phyloP scores from a whole-genome alignment of 768 basidiomycete species.

The Lentinula boryana region DNA sequence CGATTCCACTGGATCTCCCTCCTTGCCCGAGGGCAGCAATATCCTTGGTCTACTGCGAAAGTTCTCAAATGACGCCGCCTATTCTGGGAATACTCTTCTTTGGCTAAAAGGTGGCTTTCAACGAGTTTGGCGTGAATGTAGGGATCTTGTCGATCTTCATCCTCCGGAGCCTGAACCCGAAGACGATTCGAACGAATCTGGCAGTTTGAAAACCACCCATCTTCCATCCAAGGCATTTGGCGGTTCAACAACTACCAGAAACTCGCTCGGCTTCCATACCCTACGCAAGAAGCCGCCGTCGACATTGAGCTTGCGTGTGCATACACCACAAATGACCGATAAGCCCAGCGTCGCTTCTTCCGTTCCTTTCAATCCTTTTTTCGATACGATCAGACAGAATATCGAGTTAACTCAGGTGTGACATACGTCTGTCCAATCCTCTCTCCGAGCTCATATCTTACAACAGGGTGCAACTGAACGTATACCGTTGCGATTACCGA shows the following conservation, averaged over 20 bases:
- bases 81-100: slow-evolving; percentile 47
- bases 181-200: slow-evolving; percentile 24
- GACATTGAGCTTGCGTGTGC: background rate
- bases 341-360: slow-evolving; percentile 11
- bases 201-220: slow-evolving; percentile 16
- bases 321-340: background rate
- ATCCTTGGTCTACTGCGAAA: slow-evolving; percentile 71
- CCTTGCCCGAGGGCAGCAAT: slow-evolving; percentile 58
- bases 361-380: slow-evolving; percentile 82
- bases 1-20: slow-evolving; percentile 40
- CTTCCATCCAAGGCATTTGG: slow-evolving; percentile 65
- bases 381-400: slow-evolving; percentile 89
- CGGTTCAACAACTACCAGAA: slow-evolving; percentile 34
- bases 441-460: background rate
- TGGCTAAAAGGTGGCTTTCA: slow-evolving; percentile 86
- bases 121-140: slow-evolving; percentile 51
- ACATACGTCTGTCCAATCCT: slow-evolving; percentile 20
- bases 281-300: slow-evolving; percentile 8
- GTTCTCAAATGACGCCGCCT: slow-evolving; percentile 45
- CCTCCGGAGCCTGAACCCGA: slow-evolving; percentile 46
- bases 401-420: slow-evolving; percentile 55
- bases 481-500: slow-evolving; percentile 62
- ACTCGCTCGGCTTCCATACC: background rate
- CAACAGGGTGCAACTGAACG: slow-evolving; percentile 64
- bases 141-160: slow-evolving; percentile 45